Base-by-base conservation (phyloP, 768 basidiomycete genomes). In the Botryobasidium botryosum region DNA sequence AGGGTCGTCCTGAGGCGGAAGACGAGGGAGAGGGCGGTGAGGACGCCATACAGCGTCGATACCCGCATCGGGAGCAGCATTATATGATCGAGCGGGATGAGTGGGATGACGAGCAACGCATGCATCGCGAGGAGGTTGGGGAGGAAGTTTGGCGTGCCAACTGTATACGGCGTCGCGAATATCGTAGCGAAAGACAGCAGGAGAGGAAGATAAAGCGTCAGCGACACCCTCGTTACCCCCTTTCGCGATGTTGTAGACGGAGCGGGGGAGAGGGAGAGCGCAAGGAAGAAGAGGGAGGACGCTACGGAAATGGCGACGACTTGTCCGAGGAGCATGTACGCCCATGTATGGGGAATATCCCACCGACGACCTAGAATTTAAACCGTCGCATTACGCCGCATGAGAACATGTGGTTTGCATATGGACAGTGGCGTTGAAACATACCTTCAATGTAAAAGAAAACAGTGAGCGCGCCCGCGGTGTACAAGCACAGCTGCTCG, bases 251-350 rank as follows among this genome's bases (percentile, higher is more conserved):
- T 35, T n/a, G 38, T 17, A 3, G 29, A 31, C 15, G 29, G 24
- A 12, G 37, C 45, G 18, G 54, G 51, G 7, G 61, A 50, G n/a
- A 63, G 54, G 1, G 64, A 61, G 8, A 67, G 55, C 25, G 62
- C 50, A 5, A 72, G 57, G 51, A 71, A 71, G 59, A 79, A 80
- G 17, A 83, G 62, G 44, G 72, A 71, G 1, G 71, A 69, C 6
- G 76, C 73, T 29, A 79, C 72, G 8, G 72, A 73, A 37, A 81
- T 73, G 26, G 79, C 77, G 44, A 83, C 77, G 18, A 80, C 52
- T 57, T 81, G 77, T 4, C 77, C 79, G 6, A 83, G 65, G 28
- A 81, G 61, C 74, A 80, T 77, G 59, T 77, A 80, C 2, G 71
- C 75, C 74, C 74, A 77, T 0, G 70, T 40, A 48, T 70, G 62